These are phyloP conservation scores for Geranomyces variabilis DNA, from an alignment of 192 early-diverging fungal species.

Conservation along the genomic window DNA sequence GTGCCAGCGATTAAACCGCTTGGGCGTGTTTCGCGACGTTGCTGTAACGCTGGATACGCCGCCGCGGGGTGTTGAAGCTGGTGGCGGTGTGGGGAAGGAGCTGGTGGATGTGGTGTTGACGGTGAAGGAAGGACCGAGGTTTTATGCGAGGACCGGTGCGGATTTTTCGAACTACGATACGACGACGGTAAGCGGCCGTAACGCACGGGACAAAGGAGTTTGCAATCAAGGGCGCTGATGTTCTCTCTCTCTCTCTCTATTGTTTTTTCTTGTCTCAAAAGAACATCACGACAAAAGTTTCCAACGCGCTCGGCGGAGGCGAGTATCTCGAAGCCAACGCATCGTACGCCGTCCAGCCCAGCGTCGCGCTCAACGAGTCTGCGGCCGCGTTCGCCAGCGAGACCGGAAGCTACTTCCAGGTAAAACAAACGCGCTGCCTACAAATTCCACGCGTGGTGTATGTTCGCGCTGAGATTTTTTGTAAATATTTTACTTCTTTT, in stretches of 20 bases:
- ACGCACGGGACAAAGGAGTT: not conserved
- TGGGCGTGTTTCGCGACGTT: constrained; percentile 75
- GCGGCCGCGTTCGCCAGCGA: constrained; percentile 50
- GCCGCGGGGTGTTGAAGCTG: constrained; percentile 18
- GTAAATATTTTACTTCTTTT: constrained; percentile 8
- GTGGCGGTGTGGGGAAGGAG: constrained; percentile 28
- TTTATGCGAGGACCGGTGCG: constrained; percentile 83
- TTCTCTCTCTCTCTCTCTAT: too few species aligned
- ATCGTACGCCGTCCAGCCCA: constrained; percentile 67
- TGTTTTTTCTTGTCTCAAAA: constrained; percentile 19
- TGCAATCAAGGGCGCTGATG: not conserved
- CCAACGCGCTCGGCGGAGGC: constrained; percentile 88
- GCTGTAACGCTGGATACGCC: constrained; percentile 69
- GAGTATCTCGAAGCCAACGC: constrained; percentile 78
- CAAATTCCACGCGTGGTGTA: not conserved
- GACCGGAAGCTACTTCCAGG: constrained; percentile 67
- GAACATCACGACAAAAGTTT: constrained; percentile 69
- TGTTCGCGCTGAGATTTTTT: not conserved
- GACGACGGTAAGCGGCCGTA: constrained; percentile 67
- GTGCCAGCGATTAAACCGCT: constrained; percentile 56
- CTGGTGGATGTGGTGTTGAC: constrained; percentile 72
- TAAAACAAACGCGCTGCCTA: constrained; percentile 5
- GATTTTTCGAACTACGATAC: constrained; percentile 90
- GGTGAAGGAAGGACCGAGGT: constrained; percentile 71
- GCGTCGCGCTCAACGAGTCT: constrained; percentile 36